These are phyloP conservation scores for Rhodotorula sp. DNA, from an alignment of 1,284 basidiomycete species.

Conservation along the genomic window DNA sequence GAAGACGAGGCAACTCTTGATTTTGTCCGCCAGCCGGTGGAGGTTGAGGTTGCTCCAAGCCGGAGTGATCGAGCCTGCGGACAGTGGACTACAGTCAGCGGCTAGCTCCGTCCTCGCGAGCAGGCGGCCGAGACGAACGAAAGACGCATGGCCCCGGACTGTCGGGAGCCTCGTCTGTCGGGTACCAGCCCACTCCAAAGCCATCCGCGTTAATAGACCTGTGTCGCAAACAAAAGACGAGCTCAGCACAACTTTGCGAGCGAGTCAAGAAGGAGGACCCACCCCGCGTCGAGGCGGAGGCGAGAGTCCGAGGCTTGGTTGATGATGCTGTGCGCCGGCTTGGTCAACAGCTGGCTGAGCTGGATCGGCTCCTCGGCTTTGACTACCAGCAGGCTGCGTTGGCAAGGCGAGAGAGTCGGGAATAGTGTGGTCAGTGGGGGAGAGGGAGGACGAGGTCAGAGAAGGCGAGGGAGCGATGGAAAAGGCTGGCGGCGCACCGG, in stretches of 20 bases:
- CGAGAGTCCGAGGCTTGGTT: slow-evolving; percentile 93
- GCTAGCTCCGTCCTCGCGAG: neutral
- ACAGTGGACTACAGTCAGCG: no score
- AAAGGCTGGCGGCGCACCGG: neutral
- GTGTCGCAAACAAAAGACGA: slow-evolving; percentile 49
- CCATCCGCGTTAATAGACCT: slow-evolving; percentile 86
- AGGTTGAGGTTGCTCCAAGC: slow-evolving; percentile 95
- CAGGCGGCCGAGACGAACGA: slow-evolving; percentile 60
- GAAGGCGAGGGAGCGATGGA: neutral
- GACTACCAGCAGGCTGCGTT: slow-evolving; percentile 41
- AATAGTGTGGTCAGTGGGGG: neutral
- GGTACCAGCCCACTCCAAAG: slow-evolving; percentile 87
- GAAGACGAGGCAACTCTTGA: slow-evolving; percentile 87
- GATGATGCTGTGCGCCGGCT: slow-evolving; percentile 91
- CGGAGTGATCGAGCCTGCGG: slow-evolving; percentile 32
- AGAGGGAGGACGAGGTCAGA: neutral
- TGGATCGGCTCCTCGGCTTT: slow-evolving; percentile 42
- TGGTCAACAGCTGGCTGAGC: slow-evolving; percentile 48
- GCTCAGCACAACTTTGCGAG: no score
- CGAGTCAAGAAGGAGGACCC: slow-evolving; percentile 4
- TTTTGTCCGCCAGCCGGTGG: slow-evolving; percentile 84
- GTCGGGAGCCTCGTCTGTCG: slow-evolving; percentile 66
- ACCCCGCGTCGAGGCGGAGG: slow-evolving; percentile 59
- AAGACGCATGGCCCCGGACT: slow-evolving; percentile 74
- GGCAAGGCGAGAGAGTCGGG: neutral